Base-by-base conservation (phyloP, 169 alveolate genomes). In the Plasmodium blacklocki region DNA sequence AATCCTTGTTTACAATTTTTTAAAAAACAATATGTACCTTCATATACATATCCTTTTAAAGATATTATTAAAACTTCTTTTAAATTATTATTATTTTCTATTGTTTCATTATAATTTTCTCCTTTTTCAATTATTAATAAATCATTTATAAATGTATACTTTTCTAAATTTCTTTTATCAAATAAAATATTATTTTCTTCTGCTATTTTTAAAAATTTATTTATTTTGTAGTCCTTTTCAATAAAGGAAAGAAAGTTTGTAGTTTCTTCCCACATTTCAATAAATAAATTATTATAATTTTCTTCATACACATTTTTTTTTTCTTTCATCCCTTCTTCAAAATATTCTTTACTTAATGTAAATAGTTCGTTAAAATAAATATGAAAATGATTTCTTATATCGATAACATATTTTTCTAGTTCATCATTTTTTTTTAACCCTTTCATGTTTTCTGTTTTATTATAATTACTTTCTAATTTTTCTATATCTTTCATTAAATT, bases 1-100 rank as follows among this genome's bases (percentile, higher is more conserved):
- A 80, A 26, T 52, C 90, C 90, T 68, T 80, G 66, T 80, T 68
- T 80, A 50, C 90, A 80, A 54, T 80, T 80, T 80, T 80, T 80
- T 39, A 66, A 32, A 29, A 56, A 54, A 47, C 67, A 66, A 80
- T 67, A 80, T 9, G 90, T 52, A 8, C 90, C 90, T 54, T 80
- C 90, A 60, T 80, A 80, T 72, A 68, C 54, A 58, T 80, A 80
- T 2, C 90, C 90, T 62, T 80, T 68, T 80, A 80, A 80, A n/a
- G 90, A 80, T 67, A 80, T 80, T 80, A 80, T 12, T 60, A 80
- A 49, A 19, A 80, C 83, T 11, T 80, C 67, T 26, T 32, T 80
- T 56, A 80, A 54, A 67, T 80, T 56, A 49, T 52, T 80, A 56
- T 56, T 14, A 26, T 54, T n/a, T 32, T 80, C 70, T 32, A 9